Evolutionary conservation across 257 asterid species (phyloP), one percentile per base, ranked within the genome.

Genomic region (Petunia axillaris): DNA sequence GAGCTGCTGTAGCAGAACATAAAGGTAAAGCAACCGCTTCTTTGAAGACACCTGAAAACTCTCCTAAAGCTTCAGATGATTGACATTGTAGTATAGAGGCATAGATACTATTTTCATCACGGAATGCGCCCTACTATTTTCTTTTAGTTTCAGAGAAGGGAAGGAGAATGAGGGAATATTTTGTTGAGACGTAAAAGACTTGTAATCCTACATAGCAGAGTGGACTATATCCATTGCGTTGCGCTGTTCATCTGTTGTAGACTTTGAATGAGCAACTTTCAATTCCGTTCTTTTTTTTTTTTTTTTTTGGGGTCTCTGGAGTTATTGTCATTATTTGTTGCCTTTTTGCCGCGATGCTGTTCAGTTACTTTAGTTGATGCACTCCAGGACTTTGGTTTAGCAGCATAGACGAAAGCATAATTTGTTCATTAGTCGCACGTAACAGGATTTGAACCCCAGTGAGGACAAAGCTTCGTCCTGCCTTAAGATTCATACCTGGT

Each of bases 31-130:
- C 77, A 48, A 35, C 77, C 36, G 88, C 46, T 37, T 76, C 89
- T 58, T 73, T 86, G 65, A 88, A 90, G 85, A 91, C 98, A 54
- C 98, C 98, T 2, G 98, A 95, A 70, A 91, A 87, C 78, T 92
- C 97, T 74, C 99, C 97, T 59, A 83, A 92, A 89, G 91, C 89
- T 65, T 81, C 89, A 1, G 91, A 91, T 55, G 92, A 86, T 35
- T 88, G 85, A 81, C n/a, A 5, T 55, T 5, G 77, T 62, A 35
- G 57, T 48, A 48, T 55, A 58, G 46, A 59, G 59, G 73, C 57
- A 25, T 44, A 60, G 81, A 25, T 10, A 41, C 58, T 40, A 15
- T 14, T 76, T 76, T 39, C 68, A 10, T 40, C 70, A 77, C 37
- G 81, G 46, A 77, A 73, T 50, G 77, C 35, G 77, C 62, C 77